Evolutionary conservation across 2,329 filamentous ascomycete species (phyloP).

Genomic region (Plenodomus lindquistii): DNA sequence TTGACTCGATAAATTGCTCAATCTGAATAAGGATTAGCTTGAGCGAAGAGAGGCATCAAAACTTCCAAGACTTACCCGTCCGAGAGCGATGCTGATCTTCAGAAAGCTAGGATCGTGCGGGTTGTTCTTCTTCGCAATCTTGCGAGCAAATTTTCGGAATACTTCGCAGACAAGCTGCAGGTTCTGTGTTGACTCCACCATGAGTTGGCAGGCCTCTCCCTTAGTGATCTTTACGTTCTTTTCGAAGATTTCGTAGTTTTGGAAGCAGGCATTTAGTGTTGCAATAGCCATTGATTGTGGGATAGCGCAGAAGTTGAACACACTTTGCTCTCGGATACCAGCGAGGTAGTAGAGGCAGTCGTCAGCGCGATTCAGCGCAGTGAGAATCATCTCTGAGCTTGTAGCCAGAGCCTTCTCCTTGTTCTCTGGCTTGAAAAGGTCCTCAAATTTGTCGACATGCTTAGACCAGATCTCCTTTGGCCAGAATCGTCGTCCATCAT

Average conservation of each 20-base stretch:
- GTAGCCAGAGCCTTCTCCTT: constrained; percentile 78
- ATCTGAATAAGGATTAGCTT: constrained; percentile 59
- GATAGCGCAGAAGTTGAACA: constrained; percentile 99
- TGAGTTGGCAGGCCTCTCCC: constrained; percentile 86
- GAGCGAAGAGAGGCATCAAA: not conserved
- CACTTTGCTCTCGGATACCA: constrained; percentile 89
- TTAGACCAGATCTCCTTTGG: constrained; percentile 97
- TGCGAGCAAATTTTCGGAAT: constrained; percentile 76
- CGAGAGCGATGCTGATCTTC: constrained; percentile 87
- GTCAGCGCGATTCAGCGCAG: constrained; percentile 82
- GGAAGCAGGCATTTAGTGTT: constrained; percentile 88
- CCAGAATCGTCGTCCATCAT: constrained; percentile 89
- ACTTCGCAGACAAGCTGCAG: constrained; percentile 77
- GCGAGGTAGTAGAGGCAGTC: constrained; percentile 99
- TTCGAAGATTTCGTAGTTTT: constrained; percentile 83
- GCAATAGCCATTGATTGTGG: constrained; percentile 98
- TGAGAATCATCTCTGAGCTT: constrained; percentile 91
- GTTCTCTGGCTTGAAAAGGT: constrained; percentile 83
- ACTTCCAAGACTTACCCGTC: constrained; percentile 68
- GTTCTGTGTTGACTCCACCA: constrained; percentile 93
- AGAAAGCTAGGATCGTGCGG: constrained; percentile 91
- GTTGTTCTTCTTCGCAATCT: constrained; percentile 92
- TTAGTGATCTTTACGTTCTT: constrained; percentile 96
- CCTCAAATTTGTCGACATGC: constrained; percentile 85
- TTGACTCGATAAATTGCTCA: constrained; percentile 91